phyloP scores from a whole-genome alignment of 176 grass and related monocot species.

The Dactylis glomerata region DNA sequence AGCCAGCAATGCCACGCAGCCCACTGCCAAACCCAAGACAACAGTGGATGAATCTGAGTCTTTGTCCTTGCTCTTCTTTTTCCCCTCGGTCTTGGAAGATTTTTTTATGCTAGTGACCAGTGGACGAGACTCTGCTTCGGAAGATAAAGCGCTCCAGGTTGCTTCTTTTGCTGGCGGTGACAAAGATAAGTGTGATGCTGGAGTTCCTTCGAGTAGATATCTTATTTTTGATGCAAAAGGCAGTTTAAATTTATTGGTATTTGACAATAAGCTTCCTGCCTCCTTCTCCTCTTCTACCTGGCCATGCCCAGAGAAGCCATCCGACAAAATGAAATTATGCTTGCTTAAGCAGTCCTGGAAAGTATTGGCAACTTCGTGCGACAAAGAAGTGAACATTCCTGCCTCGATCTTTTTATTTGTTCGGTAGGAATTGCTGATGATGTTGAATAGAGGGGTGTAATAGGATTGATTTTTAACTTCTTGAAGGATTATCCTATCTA shows the following conservation, averaged over 20 bases:
- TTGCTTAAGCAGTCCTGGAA: constrained; percentile 45
- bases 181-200: background rate
- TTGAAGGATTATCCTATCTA: constrained; percentile 31
- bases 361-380: constrained; percentile 14
- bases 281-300: background rate
- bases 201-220: constrained; percentile 18
- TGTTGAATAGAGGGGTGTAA: constrained; percentile 12
- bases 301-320: background rate
- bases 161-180: constrained; percentile 12
- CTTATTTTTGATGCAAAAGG: constrained; percentile 42
- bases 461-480: constrained; percentile 26
- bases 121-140: constrained; percentile 2
- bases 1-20: constrained; percentile 38
- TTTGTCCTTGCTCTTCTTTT: constrained; percentile 12
- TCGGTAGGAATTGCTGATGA: background rate
- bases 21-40: constrained; percentile 36
- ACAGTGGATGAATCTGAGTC: background rate
- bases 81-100: background rate
- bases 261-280: constrained; percentile 1
- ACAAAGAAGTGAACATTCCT: constrained; percentile 12
- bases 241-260: constrained; percentile 7
- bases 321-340: constrained; percentile 11
- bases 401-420: constrained; percentile 2
- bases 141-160: constrained; percentile 15
- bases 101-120: constrained; percentile 19